A percentile compares a stretch with the other conserved stretches of the same genome.
These are phyloP conservation scores for Vigna hirtella DNA, from an alignment of 306 rosid species.

Conservation along the genomic window DNA sequence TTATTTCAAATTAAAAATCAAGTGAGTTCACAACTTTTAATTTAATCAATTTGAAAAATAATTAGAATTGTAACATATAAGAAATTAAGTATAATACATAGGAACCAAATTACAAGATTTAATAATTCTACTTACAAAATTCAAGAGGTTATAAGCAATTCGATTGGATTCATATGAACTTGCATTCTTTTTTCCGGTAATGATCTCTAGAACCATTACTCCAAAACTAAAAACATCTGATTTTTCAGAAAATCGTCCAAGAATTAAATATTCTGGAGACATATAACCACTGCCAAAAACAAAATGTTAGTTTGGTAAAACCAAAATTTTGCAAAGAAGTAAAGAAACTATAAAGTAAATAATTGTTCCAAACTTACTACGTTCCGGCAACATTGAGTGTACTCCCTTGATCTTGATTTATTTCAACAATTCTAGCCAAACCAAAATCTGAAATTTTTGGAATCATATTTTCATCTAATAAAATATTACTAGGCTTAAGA, in stretches of 20 bases:
- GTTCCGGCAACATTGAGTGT: neutral
- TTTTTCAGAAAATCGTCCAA: neutral
- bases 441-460: too few species aligned
- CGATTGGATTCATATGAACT: neutral
- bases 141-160: neutral
- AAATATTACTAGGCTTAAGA: neutral
- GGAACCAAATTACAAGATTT: too few species aligned
- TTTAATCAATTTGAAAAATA: neutral
- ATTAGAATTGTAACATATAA: too few species aligned
- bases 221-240: neutral
- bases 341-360: neutral
- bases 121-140: neutral
- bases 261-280: neutral
- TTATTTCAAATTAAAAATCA: neutral
- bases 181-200: neutral
- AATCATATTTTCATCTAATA: too few species aligned
- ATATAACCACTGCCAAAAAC: neutral
- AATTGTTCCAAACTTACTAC: neutral
- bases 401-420: neutral
- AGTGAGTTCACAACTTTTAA: neutral
- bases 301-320: neutral
- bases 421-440: neutral
- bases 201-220: neutral
- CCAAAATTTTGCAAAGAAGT: neutral
- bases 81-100: too few species aligned